Evolutionary conservation across 1,284 basidiomycete species (phyloP), one percentile per base, ranked within the genome.

Genomic region (Sanguinoderma infundibulare): DNA sequence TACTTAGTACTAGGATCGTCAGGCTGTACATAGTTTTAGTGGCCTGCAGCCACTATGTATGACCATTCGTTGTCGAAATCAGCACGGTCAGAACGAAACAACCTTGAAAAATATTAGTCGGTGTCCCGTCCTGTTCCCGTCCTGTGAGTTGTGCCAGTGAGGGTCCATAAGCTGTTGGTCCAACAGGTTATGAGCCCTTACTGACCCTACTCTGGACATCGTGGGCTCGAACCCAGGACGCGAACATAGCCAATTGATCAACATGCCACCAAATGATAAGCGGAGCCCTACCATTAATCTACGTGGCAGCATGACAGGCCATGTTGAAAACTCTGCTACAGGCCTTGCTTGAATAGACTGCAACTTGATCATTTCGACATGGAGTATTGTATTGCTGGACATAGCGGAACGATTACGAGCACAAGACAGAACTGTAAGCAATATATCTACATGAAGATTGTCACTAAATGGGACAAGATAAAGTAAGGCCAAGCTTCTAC

Each of bases 101-200:
- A 51, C 10, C n/a, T n/a, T n/a, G 9, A 24, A 46, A 44, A 54
- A 49, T 46, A 15, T 15, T 14, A 26, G 24, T 17, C 24, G 9
- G 28, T 22, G 12, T 46, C 20, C 42, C 7, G 24, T n/a, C n/a
- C n/a, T n/a, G 5, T 22, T 4, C 2, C 24, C 28, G 42, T 26
- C 14, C 14, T 4, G 8, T 26, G 42, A 46, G 20, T n/a, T n/a
- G 53, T 36, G 20, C 22, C 42, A 62, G 58, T 53, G 55, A 62
- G 55, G 58, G 53, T 57, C 42, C 60, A 56, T 57, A 59, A 49
- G 30, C 60, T 62, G 57, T 58, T 59, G 50, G 55, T 55, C 20
- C 55, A 54, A 60, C 52, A 65, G 60, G 60, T 55, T 65, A 65
- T 65, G 60, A 65, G 64, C 60, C 60, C 63, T 65, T 57, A 62